These are phyloP conservation scores for Candida incommunis DNA, from an alignment of 805 yeast genomes.

Conservation along the genomic window DNA sequence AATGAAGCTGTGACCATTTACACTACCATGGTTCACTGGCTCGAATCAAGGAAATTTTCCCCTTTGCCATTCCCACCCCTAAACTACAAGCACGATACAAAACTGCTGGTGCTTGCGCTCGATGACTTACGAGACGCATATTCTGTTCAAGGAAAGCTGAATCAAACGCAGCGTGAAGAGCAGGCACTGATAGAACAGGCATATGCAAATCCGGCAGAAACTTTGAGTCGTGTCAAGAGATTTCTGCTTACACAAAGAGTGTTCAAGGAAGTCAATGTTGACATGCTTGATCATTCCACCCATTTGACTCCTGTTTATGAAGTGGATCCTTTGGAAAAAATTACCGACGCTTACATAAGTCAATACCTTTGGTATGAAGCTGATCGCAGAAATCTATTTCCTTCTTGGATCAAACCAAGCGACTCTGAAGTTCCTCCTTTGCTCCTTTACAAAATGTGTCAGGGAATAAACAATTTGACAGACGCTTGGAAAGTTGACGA, in stretches of 20 bases:
- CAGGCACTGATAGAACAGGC: constrained; percentile 90
- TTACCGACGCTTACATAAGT: constrained; percentile 90
- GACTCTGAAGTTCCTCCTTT: constrained; percentile 90
- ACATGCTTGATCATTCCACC: constrained; percentile 84
- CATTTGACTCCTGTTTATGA: constrained; percentile 75
- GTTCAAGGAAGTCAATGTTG: constrained; percentile 75
- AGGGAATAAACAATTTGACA: constrained; percentile 68
- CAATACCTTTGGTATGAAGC: constrained; percentile 96
- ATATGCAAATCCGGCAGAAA: constrained; percentile 92
- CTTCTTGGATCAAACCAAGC: constrained; percentile 92
- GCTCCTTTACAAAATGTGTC: constrained; percentile 86
- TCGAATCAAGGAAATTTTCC: constrained; percentile 66
- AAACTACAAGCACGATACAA: constrained; percentile 86
- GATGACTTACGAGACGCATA: constrained; percentile 78
- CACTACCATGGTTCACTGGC: constrained; percentile 82
- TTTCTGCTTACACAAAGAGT: constrained; percentile 76
- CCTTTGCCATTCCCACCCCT: constrained; percentile 92
- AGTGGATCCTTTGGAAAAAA: constrained; percentile 84
- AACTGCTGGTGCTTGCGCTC: constrained; percentile 73
- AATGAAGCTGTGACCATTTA: constrained; percentile 81
- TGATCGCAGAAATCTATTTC: constrained; percentile 73
- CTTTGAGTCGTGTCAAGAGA: constrained; percentile 70
- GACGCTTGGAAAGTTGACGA: constrained; percentile 64
- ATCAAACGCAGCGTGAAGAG: constrained; percentile 83
- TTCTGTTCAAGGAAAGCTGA: constrained; percentile 60